Conservation (phyloP, 352 stramenopile genomes). For the Pythium chondricola region DNA sequence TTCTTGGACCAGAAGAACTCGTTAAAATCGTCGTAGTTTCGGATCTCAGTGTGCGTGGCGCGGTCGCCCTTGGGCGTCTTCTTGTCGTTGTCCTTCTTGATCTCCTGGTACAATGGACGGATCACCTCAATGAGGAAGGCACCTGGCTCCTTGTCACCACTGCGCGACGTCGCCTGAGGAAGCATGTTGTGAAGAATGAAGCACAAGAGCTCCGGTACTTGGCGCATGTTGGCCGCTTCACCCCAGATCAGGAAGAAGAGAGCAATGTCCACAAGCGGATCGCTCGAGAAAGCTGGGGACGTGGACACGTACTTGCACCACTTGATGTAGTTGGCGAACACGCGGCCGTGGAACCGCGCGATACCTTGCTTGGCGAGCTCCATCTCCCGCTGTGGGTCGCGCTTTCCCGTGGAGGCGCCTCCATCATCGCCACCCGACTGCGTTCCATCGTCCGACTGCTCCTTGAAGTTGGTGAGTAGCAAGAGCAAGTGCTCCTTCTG, state of each 20-base stretch:
- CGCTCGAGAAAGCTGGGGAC: slow-evolving; percentile 63
- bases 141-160: slow-evolving; percentile 56
- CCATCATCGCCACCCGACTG: slow-evolving; percentile 21
- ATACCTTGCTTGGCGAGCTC: slow-evolving; percentile 71
- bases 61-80: slow-evolving; percentile 72
- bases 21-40: slow-evolving; percentile 86
- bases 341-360: slow-evolving; percentile 58
- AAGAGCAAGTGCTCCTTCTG: slow-evolving; percentile 77
- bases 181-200: slow-evolving; percentile 73
- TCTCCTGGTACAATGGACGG: slow-evolving; percentile 64
- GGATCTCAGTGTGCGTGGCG: slow-evolving; percentile 63
- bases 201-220: slow-evolving; percentile 69
- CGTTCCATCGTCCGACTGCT: slow-evolving; percentile 51
- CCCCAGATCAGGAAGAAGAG: slow-evolving; percentile 83
- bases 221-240: slow-evolving; percentile 79
- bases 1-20: slow-evolving; percentile 87
- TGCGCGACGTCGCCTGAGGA: slow-evolving; percentile 49
- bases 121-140: slow-evolving; percentile 71
- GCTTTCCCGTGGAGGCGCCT: slow-evolving; percentile 25
- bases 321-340: slow-evolving; percentile 83
- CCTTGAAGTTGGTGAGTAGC: slow-evolving; percentile 79
- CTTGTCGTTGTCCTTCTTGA: slow-evolving; percentile 86
- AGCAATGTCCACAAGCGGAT: slow-evolving; percentile 70
- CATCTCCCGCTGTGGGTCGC: slow-evolving; percentile 53
- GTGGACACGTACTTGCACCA: slow-evolving; percentile 84